These are phyloP conservation scores for Suillus occidentalis DNA, from an alignment of 768 basidiomycete species.

Conservation along the genomic window DNA sequence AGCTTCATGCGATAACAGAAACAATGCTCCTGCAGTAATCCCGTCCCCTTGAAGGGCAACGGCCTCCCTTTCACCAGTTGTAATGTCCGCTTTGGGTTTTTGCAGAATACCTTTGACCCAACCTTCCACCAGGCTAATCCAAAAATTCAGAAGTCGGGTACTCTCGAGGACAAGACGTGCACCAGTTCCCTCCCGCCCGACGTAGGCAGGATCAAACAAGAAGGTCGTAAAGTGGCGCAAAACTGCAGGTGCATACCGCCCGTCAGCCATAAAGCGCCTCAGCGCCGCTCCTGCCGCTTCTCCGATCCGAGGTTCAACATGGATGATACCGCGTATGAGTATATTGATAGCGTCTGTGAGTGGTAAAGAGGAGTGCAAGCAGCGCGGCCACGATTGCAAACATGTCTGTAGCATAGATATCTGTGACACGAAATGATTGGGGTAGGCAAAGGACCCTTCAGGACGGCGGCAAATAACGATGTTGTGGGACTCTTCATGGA, in stretches of 20 bases:
- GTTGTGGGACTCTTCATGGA: constrained; percentile 69
- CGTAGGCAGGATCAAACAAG: constrained; percentile 67
- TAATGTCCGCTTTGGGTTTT: constrained; percentile 37
- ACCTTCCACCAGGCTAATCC: constrained; percentile 68
- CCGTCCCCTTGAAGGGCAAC: constrained; percentile 53
- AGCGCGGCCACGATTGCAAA: constrained; percentile 85
- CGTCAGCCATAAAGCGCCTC: constrained; percentile 69
- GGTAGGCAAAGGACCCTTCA: constrained; percentile 66
- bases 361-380: constrained; percentile 55
- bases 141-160: constrained; percentile 64
- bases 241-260: constrained; percentile 52
- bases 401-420: constrained; percentile 73
- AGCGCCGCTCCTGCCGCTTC: constrained; percentile 70
- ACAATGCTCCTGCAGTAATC: constrained; percentile 71
- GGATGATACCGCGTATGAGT: constrained; percentile 78
- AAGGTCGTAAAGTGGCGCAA: constrained; percentile 67
- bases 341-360: constrained; percentile 70
- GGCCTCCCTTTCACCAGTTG: constrained; percentile 41
- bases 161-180: constrained; percentile 67
- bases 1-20: constrained; percentile 64
- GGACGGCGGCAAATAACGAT: constrained; percentile 67
- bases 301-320: constrained; percentile 74
- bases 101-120: constrained; percentile 58
- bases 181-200: constrained; percentile 64
- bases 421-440: constrained; percentile 54